phyloP scores from a whole-genome alignment of 371 early-diverging fungal genomes.

The Mortierella sp. region DNA sequence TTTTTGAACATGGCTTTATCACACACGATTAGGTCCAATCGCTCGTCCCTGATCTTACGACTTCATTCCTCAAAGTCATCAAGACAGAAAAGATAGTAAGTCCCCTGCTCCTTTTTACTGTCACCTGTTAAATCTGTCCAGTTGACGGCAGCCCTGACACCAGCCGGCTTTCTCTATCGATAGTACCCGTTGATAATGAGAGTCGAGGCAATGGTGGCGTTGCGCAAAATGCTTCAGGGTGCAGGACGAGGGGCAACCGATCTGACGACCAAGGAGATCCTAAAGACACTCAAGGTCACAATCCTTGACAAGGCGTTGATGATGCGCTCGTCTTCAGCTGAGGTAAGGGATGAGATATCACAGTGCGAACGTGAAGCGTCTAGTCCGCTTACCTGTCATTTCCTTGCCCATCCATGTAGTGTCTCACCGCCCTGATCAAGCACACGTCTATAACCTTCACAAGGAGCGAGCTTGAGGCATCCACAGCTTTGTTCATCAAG shows the following conservation, averaged over 20 bases:
- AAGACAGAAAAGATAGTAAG: constrained; percentile 77
- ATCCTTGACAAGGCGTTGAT: constrained; percentile 80
- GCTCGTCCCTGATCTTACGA: constrained; percentile 82
- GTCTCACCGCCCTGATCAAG: constrained; percentile 38
- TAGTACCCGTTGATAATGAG: constrained; percentile 73
- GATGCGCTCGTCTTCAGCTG: constrained; percentile 77
- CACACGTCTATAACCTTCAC: constrained; percentile 56
- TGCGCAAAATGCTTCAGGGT: constrained; percentile 76
- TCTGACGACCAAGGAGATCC: constrained; percentile 76
- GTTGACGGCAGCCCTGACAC: background rate
- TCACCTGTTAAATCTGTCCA: too few relatives aligned
- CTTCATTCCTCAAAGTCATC: constrained; percentile 70
- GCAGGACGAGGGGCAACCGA: constrained; percentile 86
- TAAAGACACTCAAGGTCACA: constrained; percentile 74
- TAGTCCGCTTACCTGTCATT: too few relatives aligned
- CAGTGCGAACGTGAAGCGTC: too few relatives aligned
- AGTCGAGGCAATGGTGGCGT: constrained; percentile 77
- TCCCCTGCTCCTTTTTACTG: background rate
- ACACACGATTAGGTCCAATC: constrained; percentile 81
- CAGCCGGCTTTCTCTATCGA: background rate
- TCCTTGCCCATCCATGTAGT: background rate
- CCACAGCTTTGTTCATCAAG: constrained; percentile 68
- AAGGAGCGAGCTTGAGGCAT: constrained; percentile 71
- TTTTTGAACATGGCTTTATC: too few relatives aligned
- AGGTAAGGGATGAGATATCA: too few relatives aligned